Evolutionary conservation across 306 rosid genomes (phyloP), one percentile per base, ranked within the genome.

Genomic region (Trifolium pratense): DNA sequence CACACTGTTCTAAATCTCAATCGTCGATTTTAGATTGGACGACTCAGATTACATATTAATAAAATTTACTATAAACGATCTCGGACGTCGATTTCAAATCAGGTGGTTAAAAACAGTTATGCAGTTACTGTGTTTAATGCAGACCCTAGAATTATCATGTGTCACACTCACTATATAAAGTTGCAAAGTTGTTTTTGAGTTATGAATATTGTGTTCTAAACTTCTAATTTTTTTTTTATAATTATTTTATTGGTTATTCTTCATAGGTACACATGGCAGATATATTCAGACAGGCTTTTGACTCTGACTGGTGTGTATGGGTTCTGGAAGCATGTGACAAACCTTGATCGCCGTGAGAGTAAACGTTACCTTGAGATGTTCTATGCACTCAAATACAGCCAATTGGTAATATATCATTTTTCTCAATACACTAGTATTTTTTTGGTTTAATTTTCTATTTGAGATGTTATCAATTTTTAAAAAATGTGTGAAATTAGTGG

Each of bases 301-400:
- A 93, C 96, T 20, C 87, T 93, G 26, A 93, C 98, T 0, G 98
- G 98, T 20, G 98, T 93, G 6, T 93, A 93, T 62, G 97, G 97
- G 23, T 93, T 93, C 78, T 93, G 98, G 98, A 93, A 93, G 84
- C 97, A 91, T 13, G 98, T 93, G 2, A 89, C 98, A 1, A 93
- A 91, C 75, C 97, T 93, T 36, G 98, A 93, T 7, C 98, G 91
- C 78, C 97, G 82, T 2, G 97, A 93, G 88, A 86, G 91, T 83
- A 96, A 96, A 21, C 96, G 98, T 40, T 93, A 93, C 76, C 83
- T 93, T 12, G 98, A 93, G 85, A 93, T 93, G 98, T 93, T 93
- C 45, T 93, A 91, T 37, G 98, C 97, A 11, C 98, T 93, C 76
- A 93, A 93, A 84, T 93, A 89, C 80, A 86, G 88, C 66, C 81